These are phyloP conservation scores for Phytopythium oedochilum DNA, from an alignment of 352 stramenopile genomes.

Conservation along the genomic window DNA sequence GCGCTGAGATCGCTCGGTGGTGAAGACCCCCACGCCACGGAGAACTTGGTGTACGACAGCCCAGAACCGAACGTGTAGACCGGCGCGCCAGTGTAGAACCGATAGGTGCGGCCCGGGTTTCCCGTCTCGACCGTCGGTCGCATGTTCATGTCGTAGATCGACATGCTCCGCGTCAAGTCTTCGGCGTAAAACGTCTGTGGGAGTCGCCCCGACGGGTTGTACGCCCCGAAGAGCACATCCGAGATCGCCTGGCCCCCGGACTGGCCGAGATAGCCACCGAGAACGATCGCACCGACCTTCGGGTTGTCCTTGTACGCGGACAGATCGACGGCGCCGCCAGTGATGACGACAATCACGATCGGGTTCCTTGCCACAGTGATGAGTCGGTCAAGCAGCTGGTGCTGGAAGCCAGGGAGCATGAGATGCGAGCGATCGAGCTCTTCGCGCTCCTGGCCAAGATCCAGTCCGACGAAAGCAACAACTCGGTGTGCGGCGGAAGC, in stretches of 20 bases:
- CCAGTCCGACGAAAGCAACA: constrained; percentile 62
- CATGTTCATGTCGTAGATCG: constrained; percentile 86
- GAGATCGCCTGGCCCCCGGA: constrained; percentile 60
- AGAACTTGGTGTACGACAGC: constrained; percentile 76
- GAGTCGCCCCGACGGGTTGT: constrained; percentile 63
- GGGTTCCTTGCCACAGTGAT: constrained; percentile 35
- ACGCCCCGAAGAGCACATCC: constrained; percentile 69
- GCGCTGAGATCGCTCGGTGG: constrained; percentile 11
- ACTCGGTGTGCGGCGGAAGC: constrained; percentile 30
- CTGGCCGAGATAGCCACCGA: constrained; percentile 65
- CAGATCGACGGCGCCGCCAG: constrained; percentile 76
- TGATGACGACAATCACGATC: constrained; percentile 76
- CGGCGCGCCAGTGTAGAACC: constrained; percentile 64
- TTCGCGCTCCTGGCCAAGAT: constrained; percentile 63
- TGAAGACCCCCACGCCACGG: constrained; percentile 26
- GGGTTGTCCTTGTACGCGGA: constrained; percentile 47
- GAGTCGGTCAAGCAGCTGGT: constrained; percentile 50
- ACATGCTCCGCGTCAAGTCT: constrained; percentile 39
- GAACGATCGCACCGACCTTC: constrained; percentile 66
- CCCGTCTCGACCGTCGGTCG: constrained; percentile 46
- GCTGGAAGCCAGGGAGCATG: constrained; percentile 57
- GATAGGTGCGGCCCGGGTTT: constrained; percentile 78
- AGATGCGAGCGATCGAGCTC: constrained; percentile 61
- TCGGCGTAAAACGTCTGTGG: constrained; percentile 69
- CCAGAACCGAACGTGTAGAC: constrained; percentile 80